Conservation (phyloP, 441 rosid genomes). For the Adansonia grandidieri region DNA sequence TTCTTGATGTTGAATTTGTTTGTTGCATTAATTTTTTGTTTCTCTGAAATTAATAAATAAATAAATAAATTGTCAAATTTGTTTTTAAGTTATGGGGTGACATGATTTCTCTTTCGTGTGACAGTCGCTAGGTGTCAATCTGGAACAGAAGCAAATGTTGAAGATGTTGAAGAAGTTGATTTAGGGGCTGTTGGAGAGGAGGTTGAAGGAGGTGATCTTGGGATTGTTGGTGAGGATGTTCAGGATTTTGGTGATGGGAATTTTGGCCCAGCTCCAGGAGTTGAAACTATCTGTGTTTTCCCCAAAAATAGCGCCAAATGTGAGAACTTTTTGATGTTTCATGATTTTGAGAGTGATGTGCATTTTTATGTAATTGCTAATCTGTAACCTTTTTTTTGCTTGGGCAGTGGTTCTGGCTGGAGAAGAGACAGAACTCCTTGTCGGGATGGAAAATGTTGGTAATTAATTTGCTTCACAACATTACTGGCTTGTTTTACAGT, state of each 20-base stretch:
- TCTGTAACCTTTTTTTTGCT: background rate
- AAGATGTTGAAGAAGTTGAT: conserved; percentile 57
- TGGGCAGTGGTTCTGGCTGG: conserved; percentile 84
- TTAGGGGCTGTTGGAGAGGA: conserved; percentile 80
- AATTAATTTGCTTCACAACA: conserved; percentile 27
- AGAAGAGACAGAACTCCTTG: conserved; percentile 82
- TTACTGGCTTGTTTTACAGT: conserved; percentile 15
- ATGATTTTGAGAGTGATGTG: background rate
- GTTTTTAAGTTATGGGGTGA: conserved; percentile 12
- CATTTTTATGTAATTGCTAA: background rate
- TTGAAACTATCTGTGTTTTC: conserved; percentile 73
- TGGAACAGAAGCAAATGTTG: conserved; percentile 57
- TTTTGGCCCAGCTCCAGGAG: conserved; percentile 75
- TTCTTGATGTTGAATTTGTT: background rate
- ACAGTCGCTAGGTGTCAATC: conserved; percentile 80
- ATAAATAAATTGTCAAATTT: background rate
- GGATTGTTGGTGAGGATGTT: conserved; percentile 77
- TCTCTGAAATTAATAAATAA: background rate
- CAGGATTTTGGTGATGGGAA: conserved; percentile 62
- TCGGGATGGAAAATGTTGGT: conserved; percentile 92
- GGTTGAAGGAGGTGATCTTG: conserved; percentile 64
- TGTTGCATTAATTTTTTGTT: background rate
- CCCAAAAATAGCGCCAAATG: conserved; percentile 81
- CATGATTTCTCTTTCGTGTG: conserved; percentile 6
- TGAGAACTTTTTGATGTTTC: conserved; percentile 32